Evolutionary conservation across 805 yeast species (phyloP), one percentile per base, ranked within the genome.

Genomic region (Ogataea salicorniae): DNA sequence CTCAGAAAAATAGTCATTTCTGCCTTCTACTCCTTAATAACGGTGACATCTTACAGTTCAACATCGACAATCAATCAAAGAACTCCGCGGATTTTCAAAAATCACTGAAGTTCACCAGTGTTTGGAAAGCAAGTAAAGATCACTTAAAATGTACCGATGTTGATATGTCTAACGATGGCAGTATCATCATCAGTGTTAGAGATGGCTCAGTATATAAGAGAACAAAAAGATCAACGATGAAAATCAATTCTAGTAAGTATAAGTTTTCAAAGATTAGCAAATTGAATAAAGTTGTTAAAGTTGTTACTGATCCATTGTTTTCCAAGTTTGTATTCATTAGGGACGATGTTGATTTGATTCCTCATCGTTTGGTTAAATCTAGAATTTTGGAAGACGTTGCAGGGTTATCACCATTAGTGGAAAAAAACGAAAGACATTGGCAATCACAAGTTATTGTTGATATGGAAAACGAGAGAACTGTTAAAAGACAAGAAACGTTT

Each of bases 81-180:
- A 62, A 57, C 34, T 68, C 76, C 50, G 54, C 67, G 1, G 61
- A 62, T 8, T 69, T 77, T 41, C 61, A 69, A 3, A 74, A 73
- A 16, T 65, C 58, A 35, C 60, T 79, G 14, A 80, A 74, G 40
- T 80, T 77, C 54, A 52, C 61, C 0, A 62, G 67, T 1, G 66
- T 77, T n/a, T 87, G 94, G 92, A 73, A 67, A 33, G 87, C 91
- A 0, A 72, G 77, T 46, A 78, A 77, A 43, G 61, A 65, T 11
- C 82, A 79, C 54, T 67, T 79, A 73, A 71, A 69, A 46, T 88
- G 80, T 42, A 69, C 68, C 4, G 95, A 88, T 64, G 75, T 86
- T 33, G 92, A 83, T 57, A 73, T 83, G 39, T 77, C 85, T 2
- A 69, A 66, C 16, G 86, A 83, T 57, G 95, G 95, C 0, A 80